A percentile compares a stretch with the other conserved stretches of the same genome.
Conservation (phyloP, 495 filamentous ascomycete species). For the Pseudoneurospora amorphoporcata region DNA sequence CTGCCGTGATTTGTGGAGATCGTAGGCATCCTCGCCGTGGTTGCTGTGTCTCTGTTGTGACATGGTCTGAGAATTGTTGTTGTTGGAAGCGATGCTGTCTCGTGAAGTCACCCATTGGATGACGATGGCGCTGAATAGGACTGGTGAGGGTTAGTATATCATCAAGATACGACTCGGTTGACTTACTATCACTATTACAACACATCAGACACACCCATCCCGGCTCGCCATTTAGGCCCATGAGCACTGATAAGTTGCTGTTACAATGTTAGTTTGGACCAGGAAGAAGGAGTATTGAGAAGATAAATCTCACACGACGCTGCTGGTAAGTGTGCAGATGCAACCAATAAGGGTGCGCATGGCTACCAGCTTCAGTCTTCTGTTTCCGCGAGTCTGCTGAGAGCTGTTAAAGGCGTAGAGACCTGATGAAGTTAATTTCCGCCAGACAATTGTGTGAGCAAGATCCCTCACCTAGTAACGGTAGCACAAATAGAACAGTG, state of each 20-base stretch:
- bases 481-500: constrained; percentile 39
- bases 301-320: constrained; percentile 27
- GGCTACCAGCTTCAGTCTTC: constrained; percentile 29
- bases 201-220: constrained; percentile 49
- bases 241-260: constrained; percentile 43
- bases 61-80: constrained; percentile 7
- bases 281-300: not conserved
- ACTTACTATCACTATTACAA: constrained; percentile 44
- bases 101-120: constrained; percentile 46
- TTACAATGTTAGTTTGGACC: not conserved
- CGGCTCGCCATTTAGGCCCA: constrained; percentile 41
- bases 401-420: constrained; percentile 32
- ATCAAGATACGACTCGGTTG: not conserved
- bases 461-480: constrained; percentile 31
- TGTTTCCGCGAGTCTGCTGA: constrained; percentile 21
- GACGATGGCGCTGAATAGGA: constrained; percentile 42
- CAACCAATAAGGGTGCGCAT: constrained; percentile 41
- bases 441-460: not conserved
- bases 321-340: constrained; percentile 36
- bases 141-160: constrained; percentile 13
- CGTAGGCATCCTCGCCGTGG: constrained; percentile 11
- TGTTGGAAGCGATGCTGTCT: constrained; percentile 23
- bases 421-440: constrained; percentile 8
- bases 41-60: constrained; percentile 1
- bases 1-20: not conserved